Evolutionary conservation across 257 asterid species (phyloP).

Genomic region (Paulownia fortunei): DNA sequence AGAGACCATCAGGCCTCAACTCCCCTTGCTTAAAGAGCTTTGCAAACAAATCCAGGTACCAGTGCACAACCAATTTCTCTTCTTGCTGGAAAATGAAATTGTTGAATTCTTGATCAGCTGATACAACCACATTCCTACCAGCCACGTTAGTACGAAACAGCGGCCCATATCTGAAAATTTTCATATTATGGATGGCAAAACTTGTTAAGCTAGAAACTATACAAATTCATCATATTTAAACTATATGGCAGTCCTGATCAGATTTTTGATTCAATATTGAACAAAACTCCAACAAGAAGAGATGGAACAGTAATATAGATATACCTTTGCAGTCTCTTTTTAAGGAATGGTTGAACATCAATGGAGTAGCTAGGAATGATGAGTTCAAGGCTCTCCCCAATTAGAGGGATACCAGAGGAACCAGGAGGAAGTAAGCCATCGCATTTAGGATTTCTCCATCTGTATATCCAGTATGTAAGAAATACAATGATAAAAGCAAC

Average conservation of each 20-base stretch:
- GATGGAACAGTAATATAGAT: not conserved
- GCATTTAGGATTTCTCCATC: slow-evolving; percentile 32
- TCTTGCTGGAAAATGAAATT: slow-evolving; percentile 37
- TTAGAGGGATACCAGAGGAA: slow-evolving; percentile 40
- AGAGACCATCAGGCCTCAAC: not conserved
- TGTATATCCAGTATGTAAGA: slow-evolving; percentile 4
- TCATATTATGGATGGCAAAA: no score
- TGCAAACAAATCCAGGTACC: slow-evolving; percentile 29
- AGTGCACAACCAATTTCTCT: slow-evolving; percentile 27
- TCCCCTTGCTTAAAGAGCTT: not conserved
- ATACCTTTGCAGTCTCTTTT: slow-evolving; percentile 36
- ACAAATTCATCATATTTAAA: no score
- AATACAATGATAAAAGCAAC: not conserved
- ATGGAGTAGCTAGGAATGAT: slow-evolving; percentile 24
- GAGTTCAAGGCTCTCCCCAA: slow-evolving; percentile 37
- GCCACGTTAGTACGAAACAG: slow-evolving; percentile 39
- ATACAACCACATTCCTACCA: slow-evolving; percentile 26
- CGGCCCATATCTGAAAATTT: slow-evolving; percentile 35
- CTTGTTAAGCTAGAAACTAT: no score
- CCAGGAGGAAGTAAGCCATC: slow-evolving; percentile 40
- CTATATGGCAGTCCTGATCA: no score
- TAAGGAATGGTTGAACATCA: slow-evolving; percentile 38
- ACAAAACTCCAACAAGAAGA: no score
- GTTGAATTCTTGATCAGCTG: slow-evolving; percentile 40
- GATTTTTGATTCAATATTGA: no score